Percentiles rank a stretch among this genome's conserved stretches.
Evolutionary conservation across 1,139 yeast species (phyloP).

Genomic region (Yamadazyma songkhlaensis): DNA sequence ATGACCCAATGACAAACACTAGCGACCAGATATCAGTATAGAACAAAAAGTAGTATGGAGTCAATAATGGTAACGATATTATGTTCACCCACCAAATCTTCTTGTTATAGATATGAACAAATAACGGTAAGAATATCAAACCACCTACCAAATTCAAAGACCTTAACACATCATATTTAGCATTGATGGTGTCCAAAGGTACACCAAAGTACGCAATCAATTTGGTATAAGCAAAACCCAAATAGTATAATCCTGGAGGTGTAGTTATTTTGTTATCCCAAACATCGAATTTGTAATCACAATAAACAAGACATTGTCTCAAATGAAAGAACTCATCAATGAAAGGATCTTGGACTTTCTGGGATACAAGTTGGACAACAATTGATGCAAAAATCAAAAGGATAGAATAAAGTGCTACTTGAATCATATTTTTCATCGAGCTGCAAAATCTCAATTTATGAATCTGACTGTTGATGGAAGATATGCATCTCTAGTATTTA

Average conservation of each 20-base stretch:
- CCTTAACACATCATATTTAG: slow-evolving; percentile 48
- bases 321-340: slow-evolving; percentile 86
- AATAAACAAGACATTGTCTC: slow-evolving; percentile 70
- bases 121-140: slow-evolving; percentile 46
- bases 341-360: slow-evolving; percentile 37
- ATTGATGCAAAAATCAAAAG: neutral
- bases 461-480: too few species aligned
- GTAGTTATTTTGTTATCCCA: slow-evolving; percentile 96
- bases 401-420: neutral
- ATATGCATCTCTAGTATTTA: neutral
- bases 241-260: slow-evolving; percentile 85
- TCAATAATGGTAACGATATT: slow-evolving; percentile 64
- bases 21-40: slow-evolving; percentile 96
- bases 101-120: slow-evolving; percentile 19
- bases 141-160: slow-evolving; percentile 67
- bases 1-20: slow-evolving; percentile 49
- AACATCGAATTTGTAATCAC: slow-evolving; percentile 51
- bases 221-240: slow-evolving; percentile 54
- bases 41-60: slow-evolving; percentile 71
- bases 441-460: slow-evolving; percentile 2
- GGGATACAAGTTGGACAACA: slow-evolving; percentile 12
- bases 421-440: slow-evolving; percentile 1
- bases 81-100: slow-evolving; percentile 48
- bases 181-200: slow-evolving; percentile 20
- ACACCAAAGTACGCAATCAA: slow-evolving; percentile 16